Evolutionary conservation across 2,329 filamentous ascomycete species (phyloP), one percentile per base, ranked within the genome.

Genomic region (Leptographium radiaticola): DNA sequence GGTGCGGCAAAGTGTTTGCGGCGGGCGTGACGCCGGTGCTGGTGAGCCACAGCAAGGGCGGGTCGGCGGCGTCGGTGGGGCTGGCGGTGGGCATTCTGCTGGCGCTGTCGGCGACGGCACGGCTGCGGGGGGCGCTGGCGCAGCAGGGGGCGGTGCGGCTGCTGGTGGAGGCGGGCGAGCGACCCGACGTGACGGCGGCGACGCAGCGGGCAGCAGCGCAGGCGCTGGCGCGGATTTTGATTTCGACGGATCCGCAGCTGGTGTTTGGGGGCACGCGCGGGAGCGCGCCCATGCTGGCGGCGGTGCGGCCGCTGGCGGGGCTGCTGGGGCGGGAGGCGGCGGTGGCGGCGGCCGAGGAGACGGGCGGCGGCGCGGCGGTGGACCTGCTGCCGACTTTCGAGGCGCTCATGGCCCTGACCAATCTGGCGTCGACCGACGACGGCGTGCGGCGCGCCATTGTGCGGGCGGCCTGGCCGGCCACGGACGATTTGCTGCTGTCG

Each of bases 61-160:
- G 84, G 43, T 89, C 87, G 0, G 71, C 78, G 1, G 80, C 82
- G 13, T 86, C 87, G 7, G 74, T 91, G 10, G 75, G 80, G 16
- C 80, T 95, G 33, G 83, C 86, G 52, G 77, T 87, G 52, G 81
- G 82, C 48, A 90, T 95, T 57, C 71, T 97, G 38, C 79, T 87
- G 57, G 81, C 88, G 0, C 72, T 98, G 6, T 84, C 89, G 18
- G 82, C 84, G 62, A 83, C 82, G n/a, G 75, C 83, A 42, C 81
- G 81, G 53, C 75, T 89, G 54, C 82, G 93, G 12, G 87, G 89
- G 0, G 76, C 80, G 49, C 81, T 98, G 59, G 87, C 89, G 4
- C 93, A 97, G 64, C 90, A 97, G 73, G 93, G 93, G n/a, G 89
- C 87, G 2, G 80, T 96, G 18, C 93, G 86, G 61, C 77, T 96